Evolutionary conservation across 148 eudicot genomes (phyloP), one percentile per base, ranked within the genome.

Genomic region (Fagopyrum tataricum): DNA sequence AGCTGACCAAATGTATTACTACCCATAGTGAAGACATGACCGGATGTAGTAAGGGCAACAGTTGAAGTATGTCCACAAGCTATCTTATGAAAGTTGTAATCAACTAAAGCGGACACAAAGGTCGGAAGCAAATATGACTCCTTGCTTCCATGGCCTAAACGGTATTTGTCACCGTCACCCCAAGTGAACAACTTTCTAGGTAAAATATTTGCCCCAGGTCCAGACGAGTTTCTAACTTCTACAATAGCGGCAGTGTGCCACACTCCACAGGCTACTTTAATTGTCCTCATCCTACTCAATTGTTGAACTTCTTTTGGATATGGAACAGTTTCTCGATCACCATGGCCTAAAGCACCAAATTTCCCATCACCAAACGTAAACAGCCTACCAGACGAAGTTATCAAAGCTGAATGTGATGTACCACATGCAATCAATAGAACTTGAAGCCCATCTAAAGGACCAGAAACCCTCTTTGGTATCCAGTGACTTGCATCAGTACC

Each of bases 201-300:
- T 13, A 79, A 53, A 43, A 77, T 79, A 79, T 75, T 78, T 9
- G 72, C 56, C 40, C 79, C 81, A 4, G 76, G 39, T 7, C 53
- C 76, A 6, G 84, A 56, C 2, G 86, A 84, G 70, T 44, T 73
- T 68, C 55, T 71, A 31, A 90, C 84, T 75, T 90, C 96, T 23
- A 92, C 89, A 72, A 90, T 87, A 20, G 98, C 96, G 42, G 93
- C 93, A 67, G 98, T 90, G 74, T 92, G 98, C 98, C 98, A 92
- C 71, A 85, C 85, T 59, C 98, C 98, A 79, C 96, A 90, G 2
- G 96, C 89, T 49, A 90, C 93, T 73, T 87, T 85, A 5, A 88
- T 53, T 20, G 96, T 84, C 79, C 77, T 90, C 73, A 87, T 67
- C 14, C 89, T 91, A 17, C 56, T 82, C 71, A 92, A 76, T 68